Evolutionary conservation across 441 rosid genomes (phyloP).

Genomic region (Kokia cookei): DNA sequence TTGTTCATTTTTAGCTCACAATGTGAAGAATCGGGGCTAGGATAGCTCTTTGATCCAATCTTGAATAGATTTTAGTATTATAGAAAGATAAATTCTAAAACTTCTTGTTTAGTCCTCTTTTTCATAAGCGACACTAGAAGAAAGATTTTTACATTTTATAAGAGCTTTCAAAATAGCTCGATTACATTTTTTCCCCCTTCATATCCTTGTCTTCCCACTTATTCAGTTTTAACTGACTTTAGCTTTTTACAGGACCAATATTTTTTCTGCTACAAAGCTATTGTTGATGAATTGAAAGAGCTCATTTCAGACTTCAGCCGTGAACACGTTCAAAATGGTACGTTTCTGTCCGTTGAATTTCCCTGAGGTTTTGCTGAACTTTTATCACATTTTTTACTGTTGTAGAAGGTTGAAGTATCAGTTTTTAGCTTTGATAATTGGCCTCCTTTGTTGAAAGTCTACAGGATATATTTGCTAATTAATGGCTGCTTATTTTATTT

Average conservation of each 20-base stretch:
- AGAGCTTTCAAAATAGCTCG: neutral
- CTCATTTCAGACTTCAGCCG: slow-evolving; percentile 33
- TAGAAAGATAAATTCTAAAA: neutral
- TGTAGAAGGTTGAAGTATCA: neutral
- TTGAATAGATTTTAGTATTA: neutral
- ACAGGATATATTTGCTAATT: neutral
- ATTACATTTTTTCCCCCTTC: neutral
- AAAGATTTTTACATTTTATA: neutral
- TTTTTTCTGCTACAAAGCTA: slow-evolving; percentile 63
- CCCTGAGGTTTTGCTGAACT: neutral
- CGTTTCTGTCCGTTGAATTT: neutral
- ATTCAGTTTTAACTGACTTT: neutral
- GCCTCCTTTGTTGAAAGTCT: neutral
- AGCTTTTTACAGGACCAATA: slow-evolving; percentile 61
- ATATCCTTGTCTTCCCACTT: neutral
- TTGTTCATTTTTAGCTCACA: neutral
- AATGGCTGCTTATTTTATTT: neutral
- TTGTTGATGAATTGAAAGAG: slow-evolving; percentile 65
- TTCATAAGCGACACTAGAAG: neutral
- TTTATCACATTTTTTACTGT: neutral
- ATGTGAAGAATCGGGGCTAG: neutral
- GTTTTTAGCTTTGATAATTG: neutral
- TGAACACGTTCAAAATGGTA: slow-evolving; percentile 15
- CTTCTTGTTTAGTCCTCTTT: neutral
- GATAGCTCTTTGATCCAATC: neutral